phyloP scores from a whole-genome alignment of 306 rosid species.

The Cucumis cinereus region DNA sequence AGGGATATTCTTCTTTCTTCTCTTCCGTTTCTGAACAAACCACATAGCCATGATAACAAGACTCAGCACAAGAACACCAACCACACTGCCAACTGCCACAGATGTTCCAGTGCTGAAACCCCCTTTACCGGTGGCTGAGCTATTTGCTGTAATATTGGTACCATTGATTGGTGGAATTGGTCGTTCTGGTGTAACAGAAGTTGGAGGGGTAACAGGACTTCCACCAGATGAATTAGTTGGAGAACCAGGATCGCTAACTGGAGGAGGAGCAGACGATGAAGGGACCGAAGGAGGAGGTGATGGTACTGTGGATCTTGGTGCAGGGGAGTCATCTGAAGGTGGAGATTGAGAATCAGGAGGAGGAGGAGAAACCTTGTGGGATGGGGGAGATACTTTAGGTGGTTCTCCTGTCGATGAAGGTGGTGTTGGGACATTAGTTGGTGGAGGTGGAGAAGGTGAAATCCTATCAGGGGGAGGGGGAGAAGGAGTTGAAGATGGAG shows the following conservation, averaged over 20 bases:
- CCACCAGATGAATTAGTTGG: conserved; percentile 26
- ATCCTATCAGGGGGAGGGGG: conserved; percentile 34
- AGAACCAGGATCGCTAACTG: conserved; percentile 26
- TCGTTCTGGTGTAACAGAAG: conserved; percentile 37
- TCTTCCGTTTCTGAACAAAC: conserved; percentile 50
- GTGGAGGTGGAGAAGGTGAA: conserved; percentile 47
- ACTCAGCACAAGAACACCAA: conserved; percentile 57
- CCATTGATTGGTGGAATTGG: conserved; percentile 48
- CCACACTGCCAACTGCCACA: conserved; percentile 48
- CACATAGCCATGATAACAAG: conserved; percentile 50
- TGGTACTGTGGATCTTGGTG: conserved; percentile 34
- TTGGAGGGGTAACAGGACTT: conserved; percentile 9
- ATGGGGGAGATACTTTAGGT: conserved; percentile 36
- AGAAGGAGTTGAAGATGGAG: conserved; percentile 34
- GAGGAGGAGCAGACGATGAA: conserved; percentile 47
- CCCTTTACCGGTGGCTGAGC: conserved; percentile 22
- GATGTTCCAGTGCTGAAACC: conserved; percentile 35
- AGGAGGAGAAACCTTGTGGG: conserved; percentile 34
- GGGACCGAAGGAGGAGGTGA: conserved; percentile 57
- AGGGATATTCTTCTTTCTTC: conserved; percentile 24
- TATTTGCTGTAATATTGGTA: conserved; percentile 5
- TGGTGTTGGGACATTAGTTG: conserved; percentile 34
- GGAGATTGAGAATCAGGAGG: conserved; percentile 35
- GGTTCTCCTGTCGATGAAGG: conserved; percentile 32
- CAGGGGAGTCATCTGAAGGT: conserved; percentile 26